phyloP scores from a whole-genome alignment of 805 yeast genomes.

The Candida schatavii region DNA sequence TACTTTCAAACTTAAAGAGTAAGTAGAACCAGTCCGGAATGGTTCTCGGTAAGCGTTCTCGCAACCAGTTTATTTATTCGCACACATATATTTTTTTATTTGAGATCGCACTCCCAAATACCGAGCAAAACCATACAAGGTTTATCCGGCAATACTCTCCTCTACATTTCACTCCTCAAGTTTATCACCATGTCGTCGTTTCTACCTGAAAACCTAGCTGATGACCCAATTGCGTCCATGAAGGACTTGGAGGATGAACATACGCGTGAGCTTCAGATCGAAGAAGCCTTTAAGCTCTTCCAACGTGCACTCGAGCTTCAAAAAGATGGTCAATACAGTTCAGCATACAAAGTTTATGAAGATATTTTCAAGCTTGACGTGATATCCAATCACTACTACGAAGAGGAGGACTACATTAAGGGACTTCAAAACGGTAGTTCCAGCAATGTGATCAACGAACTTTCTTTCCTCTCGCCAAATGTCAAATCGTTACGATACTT shows the following conservation, averaged over 20 bases:
- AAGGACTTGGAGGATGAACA: constrained; percentile 70
- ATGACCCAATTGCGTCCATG: constrained; percentile 64
- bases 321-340: constrained; percentile 42
- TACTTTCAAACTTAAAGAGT: no score
- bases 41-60: no score
- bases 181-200: constrained; percentile 52
- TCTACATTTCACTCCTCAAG: neutral
- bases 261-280: constrained; percentile 86
- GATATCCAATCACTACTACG: constrained; percentile 43
- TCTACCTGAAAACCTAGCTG: constrained; percentile 74
- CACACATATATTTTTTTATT: no score
- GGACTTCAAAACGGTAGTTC: constrained; percentile 39
- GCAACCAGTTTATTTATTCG: no score
- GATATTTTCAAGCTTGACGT: constrained; percentile 69
- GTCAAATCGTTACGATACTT: constrained; percentile 73
- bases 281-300: constrained; percentile 75
- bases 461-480: constrained; percentile 57
- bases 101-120: no score
- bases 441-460: constrained; percentile 35
- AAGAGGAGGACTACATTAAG: constrained; percentile 33
- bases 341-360: constrained; percentile 56
- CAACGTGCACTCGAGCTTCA: constrained; percentile 68
- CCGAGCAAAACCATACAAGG: no score
- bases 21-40: no score
- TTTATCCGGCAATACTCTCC: no score